Conservation (phyloP, 2,329 filamentous ascomycete genomes). For the Phialophora verrucosa region DNA sequence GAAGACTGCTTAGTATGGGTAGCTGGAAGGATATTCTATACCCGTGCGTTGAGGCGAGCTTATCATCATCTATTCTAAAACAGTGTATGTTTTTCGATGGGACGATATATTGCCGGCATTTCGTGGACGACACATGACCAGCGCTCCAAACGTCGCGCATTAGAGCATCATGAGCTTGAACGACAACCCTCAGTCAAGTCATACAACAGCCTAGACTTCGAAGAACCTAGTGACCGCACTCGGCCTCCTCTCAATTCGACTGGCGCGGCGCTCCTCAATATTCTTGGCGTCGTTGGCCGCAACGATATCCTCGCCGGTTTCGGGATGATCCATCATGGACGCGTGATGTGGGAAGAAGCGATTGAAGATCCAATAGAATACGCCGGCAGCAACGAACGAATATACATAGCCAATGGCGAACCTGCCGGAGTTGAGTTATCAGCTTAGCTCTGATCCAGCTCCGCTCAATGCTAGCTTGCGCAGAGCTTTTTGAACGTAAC, state of each 20-base stretch:
- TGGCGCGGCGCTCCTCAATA: slow-evolving; percentile 28
- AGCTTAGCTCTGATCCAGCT: slow-evolving; percentile 8
- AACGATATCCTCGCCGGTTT: slow-evolving; percentile 37
- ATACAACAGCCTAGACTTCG: slow-evolving; percentile 26
- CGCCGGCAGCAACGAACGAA: slow-evolving; percentile 33
- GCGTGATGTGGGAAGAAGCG: slow-evolving; percentile 35
- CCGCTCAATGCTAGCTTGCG: background rate
- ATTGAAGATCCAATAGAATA: slow-evolving; percentile 39
- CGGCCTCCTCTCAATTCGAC: slow-evolving; percentile 28
- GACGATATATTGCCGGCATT: too few species aligned
- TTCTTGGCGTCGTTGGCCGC: slow-evolving; percentile 36
- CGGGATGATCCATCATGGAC: slow-evolving; percentile 35
- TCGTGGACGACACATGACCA: too few species aligned
- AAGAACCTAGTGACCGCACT: slow-evolving; percentile 31
- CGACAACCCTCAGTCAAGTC: background rate
- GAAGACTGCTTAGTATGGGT: too few species aligned
- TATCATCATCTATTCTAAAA: too few species aligned
- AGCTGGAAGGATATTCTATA: too few species aligned
- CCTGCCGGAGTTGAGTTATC: slow-evolving; percentile 17
- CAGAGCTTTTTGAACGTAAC: background rate
- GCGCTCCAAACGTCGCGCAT: too few species aligned
- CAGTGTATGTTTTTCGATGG: too few species aligned
- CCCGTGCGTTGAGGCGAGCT: too few species aligned
- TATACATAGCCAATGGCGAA: slow-evolving; percentile 36
- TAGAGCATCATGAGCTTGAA: background rate